Percentiles rank a stretch among this genome's conserved stretches.
Conservation (phyloP, 768 basidiomycete species). For the Mycena indigotica region DNA sequence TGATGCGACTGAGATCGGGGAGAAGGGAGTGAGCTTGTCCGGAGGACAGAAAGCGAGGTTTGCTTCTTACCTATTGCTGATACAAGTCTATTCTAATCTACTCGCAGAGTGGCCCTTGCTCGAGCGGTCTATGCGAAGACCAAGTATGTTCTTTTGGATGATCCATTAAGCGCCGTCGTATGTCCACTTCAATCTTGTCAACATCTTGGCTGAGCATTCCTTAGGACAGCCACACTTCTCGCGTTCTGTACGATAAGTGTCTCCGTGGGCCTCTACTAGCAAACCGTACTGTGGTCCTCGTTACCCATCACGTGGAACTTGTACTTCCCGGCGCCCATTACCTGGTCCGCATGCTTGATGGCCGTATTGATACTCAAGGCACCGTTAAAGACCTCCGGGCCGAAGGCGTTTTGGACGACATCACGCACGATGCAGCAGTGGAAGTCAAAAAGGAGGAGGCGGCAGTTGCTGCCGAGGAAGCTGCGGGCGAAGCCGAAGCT, state of each 20-base stretch:
- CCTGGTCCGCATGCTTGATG: constrained; percentile 78
- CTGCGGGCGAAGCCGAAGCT: constrained; percentile 31
- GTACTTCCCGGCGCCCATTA: constrained; percentile 78
- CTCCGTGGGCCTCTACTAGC: constrained; percentile 66
- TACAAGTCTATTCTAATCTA: neutral
- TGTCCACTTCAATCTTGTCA: constrained; percentile 25
- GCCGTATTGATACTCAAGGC: constrained; percentile 77
- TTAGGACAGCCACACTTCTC: constrained; percentile 70
- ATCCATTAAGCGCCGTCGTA: constrained; percentile 64
- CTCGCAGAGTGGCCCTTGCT: constrained; percentile 57
- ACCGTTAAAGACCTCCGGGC: constrained; percentile 63
- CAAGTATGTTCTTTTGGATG: constrained; percentile 55
- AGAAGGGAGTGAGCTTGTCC: constrained; percentile 40
- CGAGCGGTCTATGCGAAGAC: constrained; percentile 61
- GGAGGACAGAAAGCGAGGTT: constrained; percentile 68
- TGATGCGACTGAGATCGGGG: constrained; percentile 82
- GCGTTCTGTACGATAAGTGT: constrained; percentile 63
- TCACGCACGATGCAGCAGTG: constrained; percentile 53
- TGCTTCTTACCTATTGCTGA: constrained; percentile 10
- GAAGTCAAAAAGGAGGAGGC: constrained; percentile 53
- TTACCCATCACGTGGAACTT: constrained; percentile 85
- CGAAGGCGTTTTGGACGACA: constrained; percentile 65
- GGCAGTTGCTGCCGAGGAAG: constrained; percentile 31
- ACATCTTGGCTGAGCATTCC: neutral
- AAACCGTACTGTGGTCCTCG: constrained; percentile 69